Evolutionary conservation across 116 monocot genomes (phyloP).

Genomic region (Cymodocea nodosa): DNA sequence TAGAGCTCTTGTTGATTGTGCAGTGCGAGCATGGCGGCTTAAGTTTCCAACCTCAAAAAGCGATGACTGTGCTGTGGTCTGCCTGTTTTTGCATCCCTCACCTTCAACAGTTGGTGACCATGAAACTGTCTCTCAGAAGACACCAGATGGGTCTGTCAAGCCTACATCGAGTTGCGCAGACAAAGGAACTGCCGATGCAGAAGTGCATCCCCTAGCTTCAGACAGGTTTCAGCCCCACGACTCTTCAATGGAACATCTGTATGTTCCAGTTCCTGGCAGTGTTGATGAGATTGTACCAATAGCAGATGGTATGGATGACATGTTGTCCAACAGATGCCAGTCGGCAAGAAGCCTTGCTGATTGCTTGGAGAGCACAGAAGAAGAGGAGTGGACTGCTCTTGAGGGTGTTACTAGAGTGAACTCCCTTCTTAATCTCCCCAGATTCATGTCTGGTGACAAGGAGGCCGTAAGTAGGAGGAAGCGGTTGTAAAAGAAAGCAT

Average conservation of each 20-base stretch:
- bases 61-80: conserved; percentile 63
- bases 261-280: background rate
- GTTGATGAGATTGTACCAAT: conserved; percentile 25
- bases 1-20: conserved; percentile 52
- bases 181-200: conserved; percentile 2
- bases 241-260: conserved; percentile 1
- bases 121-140: background rate
- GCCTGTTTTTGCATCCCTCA: conserved; percentile 29
- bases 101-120: conserved; percentile 7
- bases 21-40: conserved; percentile 45
- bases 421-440: conserved; percentile 57
- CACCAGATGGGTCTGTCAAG: conserved; percentile 1
- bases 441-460: conserved; percentile 42
- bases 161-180: background rate
- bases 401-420: conserved; percentile 80
- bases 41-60: conserved; percentile 57
- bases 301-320: conserved; percentile 9
- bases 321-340: conserved; percentile 19
- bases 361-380: conserved; percentile 43
- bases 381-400: conserved; percentile 86
- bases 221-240: background rate
- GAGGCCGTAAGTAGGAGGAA: conserved; percentile 25
- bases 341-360: conserved; percentile 63
- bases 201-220: background rate
- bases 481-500: conserved; percentile 13